Conservation (phyloP, 305 asterid species). For the Fraxinus sp. region DNA sequence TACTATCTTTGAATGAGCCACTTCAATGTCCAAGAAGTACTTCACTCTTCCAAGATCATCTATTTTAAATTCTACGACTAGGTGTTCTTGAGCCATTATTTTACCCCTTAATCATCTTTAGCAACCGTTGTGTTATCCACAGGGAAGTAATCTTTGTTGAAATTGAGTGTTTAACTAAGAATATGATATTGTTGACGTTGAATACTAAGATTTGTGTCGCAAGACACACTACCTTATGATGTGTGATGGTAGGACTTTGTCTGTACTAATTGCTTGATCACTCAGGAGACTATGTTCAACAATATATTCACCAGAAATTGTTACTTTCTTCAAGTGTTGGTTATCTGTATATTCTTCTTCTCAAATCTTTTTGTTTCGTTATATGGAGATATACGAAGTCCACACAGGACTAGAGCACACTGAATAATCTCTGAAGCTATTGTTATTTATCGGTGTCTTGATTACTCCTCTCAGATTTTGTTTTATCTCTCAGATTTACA, state of each 20-base stretch:
- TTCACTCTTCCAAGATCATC: background rate
- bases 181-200: background rate
- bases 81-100: background rate
- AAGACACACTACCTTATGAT: constrained; percentile 5
- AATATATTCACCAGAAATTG: constrained; percentile 6
- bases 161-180: background rate
- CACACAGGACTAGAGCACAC: background rate
- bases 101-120: background rate
- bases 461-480: constrained; percentile 11
- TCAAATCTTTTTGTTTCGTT: background rate
- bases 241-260: background rate
- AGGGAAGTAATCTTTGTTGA: background rate
- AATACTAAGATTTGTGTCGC: background rate
- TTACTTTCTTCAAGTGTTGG: constrained; percentile 1
- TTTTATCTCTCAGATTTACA: constrained; percentile 56
- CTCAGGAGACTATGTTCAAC: background rate
- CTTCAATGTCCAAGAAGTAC: background rate
- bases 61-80: background rate
- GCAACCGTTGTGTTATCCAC: background rate
- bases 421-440: background rate
- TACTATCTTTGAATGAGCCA: background rate
- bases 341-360: background rate
- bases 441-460: background rate
- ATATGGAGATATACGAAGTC: constrained; percentile 1
- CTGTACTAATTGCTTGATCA: background rate